Evolutionary conservation across 257 asterid species (phyloP), one percentile per base, ranked within the genome.

Genomic region (Echium plantagineum): DNA sequence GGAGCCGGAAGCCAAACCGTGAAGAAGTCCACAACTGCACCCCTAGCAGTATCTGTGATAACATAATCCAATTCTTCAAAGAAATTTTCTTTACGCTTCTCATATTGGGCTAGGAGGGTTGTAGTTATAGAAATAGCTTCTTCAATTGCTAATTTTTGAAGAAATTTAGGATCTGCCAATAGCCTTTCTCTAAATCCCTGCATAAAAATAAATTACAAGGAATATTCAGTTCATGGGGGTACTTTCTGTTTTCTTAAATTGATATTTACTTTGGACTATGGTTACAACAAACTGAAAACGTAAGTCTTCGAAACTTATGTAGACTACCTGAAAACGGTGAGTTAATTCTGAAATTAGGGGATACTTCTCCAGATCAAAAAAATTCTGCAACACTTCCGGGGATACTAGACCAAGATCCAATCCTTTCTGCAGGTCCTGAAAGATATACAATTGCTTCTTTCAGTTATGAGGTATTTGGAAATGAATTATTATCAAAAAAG

Each of bases 1-100:
- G 98, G 98, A 24, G 96, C 98, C 17, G 96, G 98, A 72, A 91
- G 94, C 98, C 98, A 91, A 57, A 88, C 98, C 6, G 98, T 91
- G 71, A 88, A 91, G 72, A 91, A 88, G 69, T 91, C 98, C 13
- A 91, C 98, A 48, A 91, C 93, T 56, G 73, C 59, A 56, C 96
- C 98, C 66, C 98, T 77, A 61, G 77, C 49, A 9, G 94, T 76
- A 58, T 91, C 98, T 5, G 98, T 91, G 51, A 78, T 63, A 55
- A 91, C 95, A 57, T 91, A 91, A 77, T 91, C 98, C 55, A 88
- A 77, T 81, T 91, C 98, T 69, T 87, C 81, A 55, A 91, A 67
- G 75, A 88, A 88, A 30, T 72, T 88, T 66, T 76, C 96, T 78
- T 88, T 88, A 32, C 95, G 96, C 75, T 69, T 85, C 69, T 88